Base-by-base conservation (phyloP, 169 alveolate species). In the Fabrea salina region DNA sequence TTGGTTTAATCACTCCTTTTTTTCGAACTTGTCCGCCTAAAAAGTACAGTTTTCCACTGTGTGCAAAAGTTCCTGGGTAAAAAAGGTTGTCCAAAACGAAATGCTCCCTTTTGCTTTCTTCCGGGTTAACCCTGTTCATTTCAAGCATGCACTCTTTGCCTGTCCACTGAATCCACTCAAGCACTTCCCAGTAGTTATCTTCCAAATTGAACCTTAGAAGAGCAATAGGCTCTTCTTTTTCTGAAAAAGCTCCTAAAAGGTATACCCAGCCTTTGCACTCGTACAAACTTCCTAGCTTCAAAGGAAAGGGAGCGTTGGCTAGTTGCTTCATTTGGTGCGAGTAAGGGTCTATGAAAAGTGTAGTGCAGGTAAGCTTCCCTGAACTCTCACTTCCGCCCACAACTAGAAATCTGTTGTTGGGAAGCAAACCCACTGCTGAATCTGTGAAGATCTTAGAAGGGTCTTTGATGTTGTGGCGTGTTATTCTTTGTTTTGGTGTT, bases 301-400 rank as follows among this genome's bases (percentile, higher is more conserved):
- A 11, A 22, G 71, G 71, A 22, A 25, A 22, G 4, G 71, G 71
- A 4, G 33, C 49, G 8, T 25, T 27, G n/a, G 43, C 19, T 22
- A 58, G 71, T 22, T 27, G 25, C 5, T 27, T 58, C 35, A 25
- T 27, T 35, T 25, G 25, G 43, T 30, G 22, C 33, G 35, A 3
- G 19, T 27, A 27, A 25, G 47, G 19, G 33, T 58, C 71, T 6
- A 35, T 43, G n/a, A 58, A 1, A 1, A 58, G 27, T 30, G 19
- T 22, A 22, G 22, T 27, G 33, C 33, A 30, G 71, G 47, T 58
- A 27, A 58, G 43, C 25, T 43, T 30, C n/a, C 43, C 22, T 22
- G 71, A 25, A 30, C 49, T 30, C 19, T 58, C 71, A 35, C 71
- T 58, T 27, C 71, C 71, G 25, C 71, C 71, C 5, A 30, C 35